Percentiles rank a stretch among this genome's conserved stretches.
Evolutionary conservation across 2,329 filamentous ascomycete genomes (phyloP).

Genomic region (Hypoxylon sp.): DNA sequence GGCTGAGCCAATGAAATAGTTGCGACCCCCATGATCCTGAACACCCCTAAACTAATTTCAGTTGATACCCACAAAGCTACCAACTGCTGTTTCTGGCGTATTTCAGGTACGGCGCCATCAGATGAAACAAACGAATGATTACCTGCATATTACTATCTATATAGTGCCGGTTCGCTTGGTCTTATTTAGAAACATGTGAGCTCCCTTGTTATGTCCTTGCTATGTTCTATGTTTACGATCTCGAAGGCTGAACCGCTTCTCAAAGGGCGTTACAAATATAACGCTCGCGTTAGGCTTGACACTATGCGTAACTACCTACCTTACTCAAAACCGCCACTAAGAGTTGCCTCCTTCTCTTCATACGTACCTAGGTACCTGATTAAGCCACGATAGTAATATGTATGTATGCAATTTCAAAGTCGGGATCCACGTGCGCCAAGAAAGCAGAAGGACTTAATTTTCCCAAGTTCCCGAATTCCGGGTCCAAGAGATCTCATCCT

Average conservation of each 20-base stretch:
- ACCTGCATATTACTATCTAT: constrained; percentile 29
- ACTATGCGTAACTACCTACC: background rate
- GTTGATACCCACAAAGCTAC: constrained; percentile 19
- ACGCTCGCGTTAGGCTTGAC: background rate
- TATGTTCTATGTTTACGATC: constrained; percentile 14
- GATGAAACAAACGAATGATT: constrained; percentile 20
- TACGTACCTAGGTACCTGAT: constrained; percentile 1
- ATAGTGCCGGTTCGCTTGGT: constrained; percentile 2
- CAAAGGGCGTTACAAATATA: background rate
- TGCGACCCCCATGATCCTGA: constrained; percentile 18
- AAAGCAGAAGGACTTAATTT: background rate
- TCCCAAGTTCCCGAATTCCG: constrained; percentile 18
- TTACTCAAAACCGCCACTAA: background rate
- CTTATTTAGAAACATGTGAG: constrained; percentile 24
- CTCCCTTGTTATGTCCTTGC: background rate
- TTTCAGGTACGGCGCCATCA: constrained; percentile 20
- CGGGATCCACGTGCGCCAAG: constrained; percentile 18
- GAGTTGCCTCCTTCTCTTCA: background rate
- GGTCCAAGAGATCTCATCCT: constrained; percentile 19
- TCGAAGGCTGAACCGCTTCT: background rate
- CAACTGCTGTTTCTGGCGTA: constrained; percentile 14
- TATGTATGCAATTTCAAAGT: background rate
- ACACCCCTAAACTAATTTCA: constrained; percentile 34
- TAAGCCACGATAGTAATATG: background rate
- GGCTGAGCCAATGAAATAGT: constrained; percentile 38